Evolutionary conservation across 2,329 filamentous ascomycete species (phyloP).

Genomic region (Penicillium sp.): DNA sequence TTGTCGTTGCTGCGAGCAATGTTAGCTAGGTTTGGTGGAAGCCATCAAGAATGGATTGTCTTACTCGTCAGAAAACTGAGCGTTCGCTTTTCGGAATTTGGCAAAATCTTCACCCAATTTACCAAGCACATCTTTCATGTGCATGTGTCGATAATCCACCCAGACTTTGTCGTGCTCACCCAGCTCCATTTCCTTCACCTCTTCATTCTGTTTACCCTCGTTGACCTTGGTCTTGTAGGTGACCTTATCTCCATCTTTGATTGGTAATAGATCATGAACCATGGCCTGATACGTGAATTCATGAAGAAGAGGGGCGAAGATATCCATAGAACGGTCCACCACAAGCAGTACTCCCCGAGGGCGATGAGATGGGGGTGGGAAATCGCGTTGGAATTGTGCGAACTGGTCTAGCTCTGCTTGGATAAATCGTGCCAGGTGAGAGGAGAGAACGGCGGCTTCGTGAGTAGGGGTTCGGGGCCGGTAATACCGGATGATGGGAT

Average conservation of each 20-base stretch:
- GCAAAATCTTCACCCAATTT: slow-evolving; percentile 90
- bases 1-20: slow-evolving; percentile 51
- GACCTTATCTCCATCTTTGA: slow-evolving; percentile 82
- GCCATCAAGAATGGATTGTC: slow-evolving; percentile 5
- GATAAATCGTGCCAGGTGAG: slow-evolving; percentile 82
- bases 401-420: slow-evolving; percentile 89
- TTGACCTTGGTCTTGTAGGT: slow-evolving; percentile 78
- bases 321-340: slow-evolving; percentile 87
- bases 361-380: slow-evolving; percentile 66
- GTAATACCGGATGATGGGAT: slow-evolving; percentile 89
- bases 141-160: slow-evolving; percentile 87
- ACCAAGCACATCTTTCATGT: slow-evolving; percentile 97
- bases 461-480: slow-evolving; percentile 68
- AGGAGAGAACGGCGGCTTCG: slow-evolving; percentile 81
- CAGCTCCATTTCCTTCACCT: slow-evolving; percentile 88
- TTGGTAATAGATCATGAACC: slow-evolving; percentile 86
- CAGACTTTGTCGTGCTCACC: slow-evolving; percentile 87
- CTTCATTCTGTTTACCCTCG: slow-evolving; percentile 62
- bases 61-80: slow-evolving; percentile 75
- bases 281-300: slow-evolving; percentile 99
- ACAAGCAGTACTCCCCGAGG: slow-evolving; percentile 80
- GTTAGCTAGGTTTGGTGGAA: slow-evolving; percentile 2
- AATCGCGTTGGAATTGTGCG: slow-evolving; percentile 74
- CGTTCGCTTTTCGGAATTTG: slow-evolving; percentile 83
- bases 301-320: slow-evolving; percentile 80